Conservation (phyloP, 495 filamentous ascomycete genomes). For the Trichoderma erinaceum region DNA sequence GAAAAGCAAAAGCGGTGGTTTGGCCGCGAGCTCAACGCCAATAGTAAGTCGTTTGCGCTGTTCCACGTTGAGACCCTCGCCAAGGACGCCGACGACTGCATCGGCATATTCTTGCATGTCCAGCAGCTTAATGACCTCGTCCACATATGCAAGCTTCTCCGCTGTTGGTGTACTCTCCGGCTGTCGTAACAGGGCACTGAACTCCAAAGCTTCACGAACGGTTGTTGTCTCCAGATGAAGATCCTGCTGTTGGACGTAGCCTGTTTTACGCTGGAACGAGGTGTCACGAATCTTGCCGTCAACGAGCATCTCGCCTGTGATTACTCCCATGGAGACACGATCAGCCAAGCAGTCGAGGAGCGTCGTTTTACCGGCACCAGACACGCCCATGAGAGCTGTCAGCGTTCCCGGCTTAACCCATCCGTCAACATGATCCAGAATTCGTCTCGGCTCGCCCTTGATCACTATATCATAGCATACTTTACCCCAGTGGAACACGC, state of each 20-base stretch:
- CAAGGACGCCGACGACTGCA: constrained; percentile 73
- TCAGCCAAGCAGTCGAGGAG: constrained; percentile 65
- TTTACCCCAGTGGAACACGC: constrained; percentile 61
- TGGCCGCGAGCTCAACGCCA: constrained; percentile 85
- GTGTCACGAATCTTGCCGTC: constrained; percentile 61
- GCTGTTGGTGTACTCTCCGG: constrained; percentile 53
- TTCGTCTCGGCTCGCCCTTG: constrained; percentile 51
- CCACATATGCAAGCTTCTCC: constrained; percentile 79
- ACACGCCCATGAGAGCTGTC: constrained; percentile 75
- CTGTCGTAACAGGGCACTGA: constrained; percentile 76
- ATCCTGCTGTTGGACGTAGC: constrained; percentile 86
- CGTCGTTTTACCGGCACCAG: constrained; percentile 73
- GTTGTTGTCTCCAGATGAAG: constrained; percentile 76
- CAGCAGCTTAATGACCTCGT: constrained; percentile 80
- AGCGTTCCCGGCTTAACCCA: constrained; percentile 75
- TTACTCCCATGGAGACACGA: constrained; percentile 64
- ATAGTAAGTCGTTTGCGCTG: constrained; percentile 70
- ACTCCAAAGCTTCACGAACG: constrained; percentile 76
- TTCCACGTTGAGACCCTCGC: constrained; percentile 48
- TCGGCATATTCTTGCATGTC: constrained; percentile 78
- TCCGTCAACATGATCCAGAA: constrained; percentile 65
- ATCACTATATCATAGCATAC: constrained; percentile 72
- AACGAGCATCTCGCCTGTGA: constrained; percentile 69
- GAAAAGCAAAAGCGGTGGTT: constrained; percentile 71
- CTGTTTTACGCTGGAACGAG: constrained; percentile 75